A percentile compares a stretch with the other conserved stretches of the same genome.
These are phyloP conservation scores for Kuraishia floccosa DNA, from an alignment of 805 yeast species.

Conservation along the genomic window DNA sequence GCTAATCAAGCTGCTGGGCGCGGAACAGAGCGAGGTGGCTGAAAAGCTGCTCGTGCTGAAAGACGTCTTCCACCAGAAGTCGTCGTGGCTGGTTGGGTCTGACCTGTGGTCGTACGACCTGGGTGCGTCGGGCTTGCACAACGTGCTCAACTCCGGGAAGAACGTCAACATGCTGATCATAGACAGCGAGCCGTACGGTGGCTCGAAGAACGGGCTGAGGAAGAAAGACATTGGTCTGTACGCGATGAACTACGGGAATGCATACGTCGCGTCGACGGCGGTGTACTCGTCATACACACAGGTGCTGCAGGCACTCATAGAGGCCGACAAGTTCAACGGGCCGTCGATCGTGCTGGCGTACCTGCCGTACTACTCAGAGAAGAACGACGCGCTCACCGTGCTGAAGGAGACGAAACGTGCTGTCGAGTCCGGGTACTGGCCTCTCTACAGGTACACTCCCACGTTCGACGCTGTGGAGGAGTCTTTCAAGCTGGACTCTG, in stretches of 20 bases:
- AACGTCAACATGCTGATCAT: conserved; percentile 78
- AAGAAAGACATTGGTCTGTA: conserved; percentile 90
- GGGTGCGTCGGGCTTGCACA: conserved; percentile 87
- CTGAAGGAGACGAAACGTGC: conserved; percentile 82
- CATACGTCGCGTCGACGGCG: conserved; percentile 91
- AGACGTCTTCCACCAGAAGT: conserved; percentile 32
- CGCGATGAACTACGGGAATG: conserved; percentile 86
- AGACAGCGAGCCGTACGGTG: conserved; percentile 67
- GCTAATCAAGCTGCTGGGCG: conserved; percentile 22
- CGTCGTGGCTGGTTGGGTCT: conserved; percentile 84
- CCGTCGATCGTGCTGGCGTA: conserved; percentile 90
- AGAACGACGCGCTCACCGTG: conserved; percentile 58
- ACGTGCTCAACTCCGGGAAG: conserved; percentile 61
- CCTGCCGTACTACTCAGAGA: conserved; percentile 61
- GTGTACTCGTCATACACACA: conserved; percentile 91
- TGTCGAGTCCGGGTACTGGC: conserved; percentile 95
- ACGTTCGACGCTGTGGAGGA: conserved; percentile 32
- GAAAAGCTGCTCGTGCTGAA: conserved; percentile 31
- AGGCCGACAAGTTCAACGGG: conserved; percentile 83
- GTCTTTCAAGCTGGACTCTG: conserved; percentile 75
- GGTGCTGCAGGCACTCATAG: conserved; percentile 76
- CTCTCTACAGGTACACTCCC: conserved; percentile 82
- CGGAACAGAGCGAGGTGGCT: conserved; percentile 29
- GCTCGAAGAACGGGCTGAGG: conserved; percentile 36
- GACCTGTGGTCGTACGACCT: conserved; percentile 93